Evolutionary conservation across 2,329 filamentous ascomycete genomes (phyloP).

Genomic region (Escovopsis sp.): DNA sequence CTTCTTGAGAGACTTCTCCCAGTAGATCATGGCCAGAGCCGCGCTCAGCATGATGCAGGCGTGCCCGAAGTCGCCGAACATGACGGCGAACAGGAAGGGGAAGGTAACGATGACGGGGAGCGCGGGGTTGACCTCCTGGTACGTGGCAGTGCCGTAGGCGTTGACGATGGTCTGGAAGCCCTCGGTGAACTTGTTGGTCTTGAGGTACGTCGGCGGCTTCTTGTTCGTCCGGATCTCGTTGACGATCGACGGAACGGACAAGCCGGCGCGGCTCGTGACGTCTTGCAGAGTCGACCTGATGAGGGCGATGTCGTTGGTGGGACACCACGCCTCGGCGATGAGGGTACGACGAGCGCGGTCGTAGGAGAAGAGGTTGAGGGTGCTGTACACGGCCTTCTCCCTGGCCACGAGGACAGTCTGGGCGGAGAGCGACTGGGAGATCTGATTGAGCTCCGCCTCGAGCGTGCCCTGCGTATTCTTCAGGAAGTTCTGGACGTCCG

Average conservation of each 20-base stretch:
- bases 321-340: constrained; percentile 95
- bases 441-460: constrained; percentile 83
- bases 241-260: constrained; percentile 96
- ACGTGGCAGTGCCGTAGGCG: constrained; percentile 93
- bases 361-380: constrained; percentile 91
- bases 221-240: constrained; percentile 96
- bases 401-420: constrained; percentile 98
- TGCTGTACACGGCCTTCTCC: constrained; percentile 95
- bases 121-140: constrained; percentile 92
- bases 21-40: constrained; percentile 88
- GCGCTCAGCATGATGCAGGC: constrained; percentile 76
- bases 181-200: constrained; percentile 96
- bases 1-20: constrained; percentile 86
- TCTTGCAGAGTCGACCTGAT: constrained; percentile 92
- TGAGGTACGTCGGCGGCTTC: constrained; percentile 91
- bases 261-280: constrained; percentile 86
- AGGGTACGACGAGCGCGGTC: constrained; percentile 89
- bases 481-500: constrained; percentile 82
- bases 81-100: constrained; percentile 98
- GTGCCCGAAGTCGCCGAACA: constrained; percentile 98
- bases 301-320: constrained; percentile 72
- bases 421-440: constrained; percentile 78
- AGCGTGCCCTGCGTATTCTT: constrained; percentile 91
- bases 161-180: constrained; percentile 99
- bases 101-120: constrained; percentile 94